phyloP scores from a whole-genome alignment of 2,329 filamentous ascomycete genomes.

The Cytospora piceae region DNA sequence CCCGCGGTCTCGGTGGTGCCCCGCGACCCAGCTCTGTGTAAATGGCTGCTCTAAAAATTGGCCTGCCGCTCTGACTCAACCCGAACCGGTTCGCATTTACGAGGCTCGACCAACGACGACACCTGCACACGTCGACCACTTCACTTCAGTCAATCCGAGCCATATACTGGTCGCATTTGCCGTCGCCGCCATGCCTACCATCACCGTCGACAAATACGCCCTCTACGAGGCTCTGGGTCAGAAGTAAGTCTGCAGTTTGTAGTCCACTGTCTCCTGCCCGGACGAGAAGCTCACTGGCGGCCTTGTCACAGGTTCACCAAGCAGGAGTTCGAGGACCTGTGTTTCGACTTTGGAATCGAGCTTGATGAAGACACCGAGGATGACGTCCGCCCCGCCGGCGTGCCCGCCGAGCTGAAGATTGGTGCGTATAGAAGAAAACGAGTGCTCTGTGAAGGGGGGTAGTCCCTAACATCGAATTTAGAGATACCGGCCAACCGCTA shows the following conservation, averaged over 20 bases:
- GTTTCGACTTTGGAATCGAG: conserved; percentile 98
- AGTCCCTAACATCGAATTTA: conserved; percentile 14
- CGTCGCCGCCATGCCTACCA: conserved; percentile 81
- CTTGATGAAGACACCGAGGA: conserved; percentile 93
- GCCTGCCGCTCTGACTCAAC: conserved; percentile 26
- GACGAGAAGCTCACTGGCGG: conserved; percentile 32
- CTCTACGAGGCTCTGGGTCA: conserved; percentile 91
- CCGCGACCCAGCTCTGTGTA: conserved; percentile 16
- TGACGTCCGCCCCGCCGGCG: conserved; percentile 74
- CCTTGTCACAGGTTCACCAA: conserved; percentile 71
- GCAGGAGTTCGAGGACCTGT: conserved; percentile 93
- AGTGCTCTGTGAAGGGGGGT: conserved; percentile 1
- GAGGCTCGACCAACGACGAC: conserved; percentile 12
- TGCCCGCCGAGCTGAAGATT: conserved; percentile 93
- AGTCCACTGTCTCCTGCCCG: conserved; percentile 13
- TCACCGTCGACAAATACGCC: conserved; percentile 92
- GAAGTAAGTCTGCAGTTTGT: conserved; percentile 60
- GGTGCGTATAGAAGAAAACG: conserved; percentile 16
- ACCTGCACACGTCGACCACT: conserved; percentile 1
- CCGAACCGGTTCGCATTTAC: conserved; percentile 9
- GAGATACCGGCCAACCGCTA: conserved; percentile 70
- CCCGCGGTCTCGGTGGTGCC: conserved; percentile 8
- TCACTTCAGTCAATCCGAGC: conserved; percentile 1
- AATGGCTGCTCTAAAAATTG: conserved; percentile 23
- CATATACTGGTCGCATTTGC: conserved; percentile 13